Evolutionary conservation across 768 basidiomycete species (phyloP).

Genomic region (Phlebiopsis flavidoalba): DNA sequence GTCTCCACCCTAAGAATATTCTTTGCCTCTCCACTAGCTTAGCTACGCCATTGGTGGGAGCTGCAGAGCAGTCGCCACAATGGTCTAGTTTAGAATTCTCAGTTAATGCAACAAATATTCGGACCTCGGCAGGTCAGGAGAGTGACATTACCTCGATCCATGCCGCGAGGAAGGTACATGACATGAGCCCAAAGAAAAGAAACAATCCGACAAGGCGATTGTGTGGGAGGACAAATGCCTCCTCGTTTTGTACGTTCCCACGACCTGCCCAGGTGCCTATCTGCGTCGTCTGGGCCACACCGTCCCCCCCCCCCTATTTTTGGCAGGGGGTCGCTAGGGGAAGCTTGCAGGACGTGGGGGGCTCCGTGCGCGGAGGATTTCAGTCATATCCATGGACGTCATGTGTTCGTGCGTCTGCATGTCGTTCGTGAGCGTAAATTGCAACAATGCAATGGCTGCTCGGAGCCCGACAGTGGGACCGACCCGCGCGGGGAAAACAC

Average conservation of each 20-base stretch:
- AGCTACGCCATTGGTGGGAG: constrained; percentile 43
- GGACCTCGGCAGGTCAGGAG: too few species aligned
- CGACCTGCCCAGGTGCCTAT: constrained; percentile 25
- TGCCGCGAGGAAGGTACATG: constrained; percentile 39
- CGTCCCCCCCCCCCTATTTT: too few species aligned
- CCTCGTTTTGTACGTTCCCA: constrained; percentile 36
- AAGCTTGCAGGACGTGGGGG: not conserved
- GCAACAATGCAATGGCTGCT: not conserved
- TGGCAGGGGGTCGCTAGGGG: not conserved
- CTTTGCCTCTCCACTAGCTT: constrained; percentile 38
- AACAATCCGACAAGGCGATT: constrained; percentile 37
- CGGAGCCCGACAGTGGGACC: not conserved
- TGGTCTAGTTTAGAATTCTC: constrained; percentile 27
- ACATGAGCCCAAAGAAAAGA: constrained; percentile 43
- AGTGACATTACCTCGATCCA: constrained; percentile 34
- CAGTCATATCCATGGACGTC: not conserved
- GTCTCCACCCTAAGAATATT: constrained; percentile 49
- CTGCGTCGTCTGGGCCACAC: not conserved
- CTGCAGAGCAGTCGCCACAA: constrained; percentile 45
- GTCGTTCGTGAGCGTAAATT: not conserved
- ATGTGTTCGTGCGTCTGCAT: not conserved
- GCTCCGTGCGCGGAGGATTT: not conserved
- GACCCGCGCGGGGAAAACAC: not conserved
- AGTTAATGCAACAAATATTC: not conserved
- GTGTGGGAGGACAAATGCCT: constrained; percentile 38